These are phyloP conservation scores for Euphrasia confusa DNA, from an alignment of 257 asterid species.

Conservation along the genomic window DNA sequence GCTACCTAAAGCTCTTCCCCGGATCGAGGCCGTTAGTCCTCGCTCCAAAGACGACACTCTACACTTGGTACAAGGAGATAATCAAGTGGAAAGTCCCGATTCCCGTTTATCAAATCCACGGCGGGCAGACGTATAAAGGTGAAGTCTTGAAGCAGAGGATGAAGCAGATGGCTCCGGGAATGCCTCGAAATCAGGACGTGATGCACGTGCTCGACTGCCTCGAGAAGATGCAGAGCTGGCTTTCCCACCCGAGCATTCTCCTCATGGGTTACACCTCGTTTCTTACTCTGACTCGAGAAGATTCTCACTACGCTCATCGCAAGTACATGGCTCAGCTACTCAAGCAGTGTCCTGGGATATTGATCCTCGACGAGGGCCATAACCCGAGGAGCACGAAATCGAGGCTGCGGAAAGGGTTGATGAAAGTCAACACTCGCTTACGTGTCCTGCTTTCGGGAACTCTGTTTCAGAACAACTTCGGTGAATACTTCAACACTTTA, in stretches of 20 bases:
- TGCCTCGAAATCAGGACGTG: constrained; percentile 90
- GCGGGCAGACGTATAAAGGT: constrained; percentile 94
- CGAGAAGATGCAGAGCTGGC: constrained; percentile 97
- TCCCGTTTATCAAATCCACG: constrained; percentile 96
- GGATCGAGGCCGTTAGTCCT: constrained; percentile 91
- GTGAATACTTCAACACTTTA: constrained; percentile 97
- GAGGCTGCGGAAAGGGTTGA: constrained; percentile 76
- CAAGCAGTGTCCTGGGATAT: constrained; percentile 84
- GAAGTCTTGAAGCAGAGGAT: constrained; percentile 85
- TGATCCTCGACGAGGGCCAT: constrained; percentile 94
- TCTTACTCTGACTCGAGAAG: constrained; percentile 82
- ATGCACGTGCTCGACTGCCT: constrained; percentile 96
- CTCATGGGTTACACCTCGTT: constrained; percentile 98
- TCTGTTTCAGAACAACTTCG: constrained; percentile 86
- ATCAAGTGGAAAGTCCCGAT: constrained; percentile 94
- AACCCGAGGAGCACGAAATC: constrained; percentile 98
- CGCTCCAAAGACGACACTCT: constrained; percentile 90
- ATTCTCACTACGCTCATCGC: constrained; percentile 88
- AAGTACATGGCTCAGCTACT: constrained; percentile 90
- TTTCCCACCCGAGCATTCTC: constrained; percentile 84
- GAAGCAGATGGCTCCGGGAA: constrained; percentile 58
- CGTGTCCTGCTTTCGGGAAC: constrained; percentile 91
- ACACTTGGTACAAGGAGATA: constrained; percentile 96
- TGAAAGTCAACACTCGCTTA: constrained; percentile 86
- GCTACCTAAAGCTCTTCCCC: constrained; percentile 88